phyloP scores from a whole-genome alignment of 495 filamentous ascomycete genomes.

The Cryomyces minteri region DNA sequence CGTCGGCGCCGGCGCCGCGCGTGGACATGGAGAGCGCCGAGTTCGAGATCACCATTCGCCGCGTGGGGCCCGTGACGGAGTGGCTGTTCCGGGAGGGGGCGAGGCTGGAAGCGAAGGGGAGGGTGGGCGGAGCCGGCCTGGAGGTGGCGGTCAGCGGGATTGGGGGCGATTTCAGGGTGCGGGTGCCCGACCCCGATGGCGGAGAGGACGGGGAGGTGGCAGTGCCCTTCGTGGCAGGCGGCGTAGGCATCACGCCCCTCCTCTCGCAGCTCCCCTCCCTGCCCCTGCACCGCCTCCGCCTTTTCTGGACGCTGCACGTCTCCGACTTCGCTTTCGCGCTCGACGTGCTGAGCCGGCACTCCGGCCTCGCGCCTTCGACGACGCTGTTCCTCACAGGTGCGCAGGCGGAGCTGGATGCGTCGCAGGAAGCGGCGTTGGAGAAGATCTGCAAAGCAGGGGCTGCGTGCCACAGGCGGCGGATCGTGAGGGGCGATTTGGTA shows the following conservation, averaged over 20 bases:
- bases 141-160: slow-evolving; percentile 53
- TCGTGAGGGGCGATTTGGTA: slow-evolving; percentile 32
- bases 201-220: slow-evolving; percentile 9
- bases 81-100: slow-evolving; percentile 29
- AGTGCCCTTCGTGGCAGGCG: slow-evolving; percentile 47
- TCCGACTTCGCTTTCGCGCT: slow-evolving; percentile 42
- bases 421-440: slow-evolving; percentile 15
- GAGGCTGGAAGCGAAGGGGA: slow-evolving; percentile 4
- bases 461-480: slow-evolving; percentile 28
- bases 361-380: slow-evolving; percentile 29
- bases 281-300: slow-evolving; percentile 23
- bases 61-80: slow-evolving; percentile 45
- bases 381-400: slow-evolving; percentile 42
- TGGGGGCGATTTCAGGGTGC: slow-evolving; percentile 45
- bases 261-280: slow-evolving; percentile 39
- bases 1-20: slow-evolving; percentile 27
- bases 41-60: slow-evolving; percentile 53
- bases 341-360: slow-evolving; percentile 36
- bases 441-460: slow-evolving; percentile 21
- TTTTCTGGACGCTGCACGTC: slow-evolving; percentile 47
- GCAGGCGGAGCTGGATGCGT: slow-evolving; percentile 9
- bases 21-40: slow-evolving; percentile 21
- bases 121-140: slow-evolving; percentile 30
- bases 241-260: slow-evolving; percentile 67
- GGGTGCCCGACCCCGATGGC: slow-evolving; percentile 13